Percentiles rank a stretch among this genome's conserved stretches.
phyloP scores from a whole-genome alignment of 2,329 filamentous ascomycete species.

The Truncatella angustata region DNA sequence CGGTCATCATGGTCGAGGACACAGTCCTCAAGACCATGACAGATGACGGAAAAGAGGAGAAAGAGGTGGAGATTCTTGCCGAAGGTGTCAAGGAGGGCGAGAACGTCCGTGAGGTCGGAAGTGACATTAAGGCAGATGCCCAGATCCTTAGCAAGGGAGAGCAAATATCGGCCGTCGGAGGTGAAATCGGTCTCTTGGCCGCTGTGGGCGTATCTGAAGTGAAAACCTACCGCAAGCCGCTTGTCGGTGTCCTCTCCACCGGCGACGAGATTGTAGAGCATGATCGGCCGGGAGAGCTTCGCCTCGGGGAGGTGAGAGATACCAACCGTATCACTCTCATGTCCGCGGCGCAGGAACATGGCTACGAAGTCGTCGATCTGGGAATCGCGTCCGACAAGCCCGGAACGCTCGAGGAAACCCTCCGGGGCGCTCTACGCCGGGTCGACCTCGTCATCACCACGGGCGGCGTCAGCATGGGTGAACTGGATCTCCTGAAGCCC shows the following conservation, averaged over 20 bases:
- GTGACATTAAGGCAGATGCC: conserved; percentile 71
- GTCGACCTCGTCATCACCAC: conserved; percentile 87
- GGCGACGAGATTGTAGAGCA: conserved; percentile 91
- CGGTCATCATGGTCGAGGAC: conserved; percentile 97
- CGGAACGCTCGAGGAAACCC: conserved; percentile 70
- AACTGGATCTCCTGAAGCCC: conserved; percentile 93
- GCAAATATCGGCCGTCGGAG: conserved; percentile 80
- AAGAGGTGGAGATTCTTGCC: conserved; percentile 81
- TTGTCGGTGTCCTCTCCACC: conserved; percentile 86
- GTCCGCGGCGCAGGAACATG: conserved; percentile 70
- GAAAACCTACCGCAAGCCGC: conserved; percentile 70
- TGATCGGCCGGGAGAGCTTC: conserved; percentile 58
- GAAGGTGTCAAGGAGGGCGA: conserved; percentile 73
- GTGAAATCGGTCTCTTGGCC: conserved; percentile 86
- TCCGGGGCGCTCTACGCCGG: conserved; percentile 71
- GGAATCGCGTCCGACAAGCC: conserved; percentile 79
- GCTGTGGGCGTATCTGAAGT: conserved; percentile 76
- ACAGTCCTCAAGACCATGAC: conserved; percentile 75
- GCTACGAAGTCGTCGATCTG: conserved; percentile 78
- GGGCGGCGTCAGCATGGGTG: conserved; percentile 96
- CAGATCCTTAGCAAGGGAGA: conserved; percentile 75
- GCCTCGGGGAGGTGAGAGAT: conserved; percentile 84
- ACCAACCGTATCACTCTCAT: conserved; percentile 89
- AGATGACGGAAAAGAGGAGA: conserved; percentile 79
- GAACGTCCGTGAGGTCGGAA: conserved; percentile 89